These are phyloP conservation scores for Podosphaera aphanis DNA, from an alignment of 2,329 filamentous ascomycete species.

Conservation along the genomic window DNA sequence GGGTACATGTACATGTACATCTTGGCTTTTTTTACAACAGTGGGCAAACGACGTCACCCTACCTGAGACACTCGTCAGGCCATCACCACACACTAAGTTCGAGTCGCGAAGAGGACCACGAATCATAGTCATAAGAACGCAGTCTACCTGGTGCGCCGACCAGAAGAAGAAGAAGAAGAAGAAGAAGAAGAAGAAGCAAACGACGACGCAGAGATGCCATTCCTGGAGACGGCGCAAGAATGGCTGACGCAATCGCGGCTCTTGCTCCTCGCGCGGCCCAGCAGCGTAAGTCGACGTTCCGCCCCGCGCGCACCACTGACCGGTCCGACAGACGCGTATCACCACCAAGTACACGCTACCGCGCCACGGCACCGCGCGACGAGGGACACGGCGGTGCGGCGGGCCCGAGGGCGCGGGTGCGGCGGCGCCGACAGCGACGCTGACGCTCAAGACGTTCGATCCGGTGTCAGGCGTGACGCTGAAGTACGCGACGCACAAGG, in stretches of 20 bases:
- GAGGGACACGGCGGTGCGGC: constrained; percentile 15
- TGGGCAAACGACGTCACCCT: too few species aligned
- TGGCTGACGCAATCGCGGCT: constrained; percentile 77
- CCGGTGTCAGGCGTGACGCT: constrained; percentile 58
- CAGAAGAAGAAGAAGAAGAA: too few species aligned
- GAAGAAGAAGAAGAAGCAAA: too few species aligned
- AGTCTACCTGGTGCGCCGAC: too few species aligned
- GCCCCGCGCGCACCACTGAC: background rate
- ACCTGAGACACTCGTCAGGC: too few species aligned
- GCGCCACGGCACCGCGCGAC: constrained; percentile 10
- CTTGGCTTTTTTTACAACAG: too few species aligned
- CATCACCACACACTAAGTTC: too few species aligned
- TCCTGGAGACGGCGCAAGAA: constrained; percentile 61
- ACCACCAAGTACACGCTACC: constrained; percentile 72
- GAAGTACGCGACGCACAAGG: constrained; percentile 81
- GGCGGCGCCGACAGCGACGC: constrained; percentile 31
- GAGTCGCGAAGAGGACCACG: too few species aligned
- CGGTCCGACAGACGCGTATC: constrained; percentile 46
- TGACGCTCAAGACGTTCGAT: constrained; percentile 79
- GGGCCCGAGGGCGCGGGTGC: constrained; percentile 6
- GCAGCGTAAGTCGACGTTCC: constrained; percentile 36
- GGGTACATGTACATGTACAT: too few species aligned
- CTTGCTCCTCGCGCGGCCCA: constrained; percentile 66
- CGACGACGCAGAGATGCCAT: too few species aligned
- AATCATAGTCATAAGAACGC: too few species aligned